Base-by-base conservation (phyloP, 352 stramenopile species). In the Phytophthora sansomeana region DNA sequence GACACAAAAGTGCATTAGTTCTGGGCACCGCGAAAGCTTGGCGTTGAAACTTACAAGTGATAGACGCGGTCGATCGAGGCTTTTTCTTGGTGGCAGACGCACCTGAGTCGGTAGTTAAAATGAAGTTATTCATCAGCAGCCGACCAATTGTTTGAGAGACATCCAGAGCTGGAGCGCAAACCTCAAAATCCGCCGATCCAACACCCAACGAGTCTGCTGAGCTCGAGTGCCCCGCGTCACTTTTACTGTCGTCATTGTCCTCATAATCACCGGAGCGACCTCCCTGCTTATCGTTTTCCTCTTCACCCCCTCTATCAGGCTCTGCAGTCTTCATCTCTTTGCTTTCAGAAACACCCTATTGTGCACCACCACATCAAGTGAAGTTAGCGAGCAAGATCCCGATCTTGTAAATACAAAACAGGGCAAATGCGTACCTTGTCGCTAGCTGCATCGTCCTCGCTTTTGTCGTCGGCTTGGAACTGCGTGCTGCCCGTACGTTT, bases 141-240 rank as follows among this genome's bases (percentile, higher is more conserved):
- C 7, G n/a, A 16, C 8, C 41, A 47, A 41, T 4, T 9, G 8
- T 47, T 9, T n/a, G 41, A 47, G 17, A 47, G 28, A 47, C 19
- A 6, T 26, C 41, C 9, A 21, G 38, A 47, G 41, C 41, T 47
- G 41, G 3, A 24, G 21, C 21, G 19, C 19, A 26, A 26, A 94
- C 87, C 71, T 92, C 83, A 69, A 94, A 96, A 66, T 96, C 87
- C 14, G 84, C 81, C 1, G 84, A 92, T 33, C 81, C 76, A 58
- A 96, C 79, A 4, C 84, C 85, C 1, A 94, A 73, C 0, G 87
- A 96, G 48, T 96, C 87, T 0, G 81, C 93, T 16, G 80, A 57
- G 51, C 77, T 86, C 8, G 78, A 78, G 2, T 63, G 65, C 38
- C 74, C 76, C 0, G n/a, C 43, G 43, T 69, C 56, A 50, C 60